A percentile compares a stretch with the other conserved stretches of the same genome.
Evolutionary conservation across 2,329 filamentous ascomycete species (phyloP).

Genomic region (Massarina eburnea): DNA sequence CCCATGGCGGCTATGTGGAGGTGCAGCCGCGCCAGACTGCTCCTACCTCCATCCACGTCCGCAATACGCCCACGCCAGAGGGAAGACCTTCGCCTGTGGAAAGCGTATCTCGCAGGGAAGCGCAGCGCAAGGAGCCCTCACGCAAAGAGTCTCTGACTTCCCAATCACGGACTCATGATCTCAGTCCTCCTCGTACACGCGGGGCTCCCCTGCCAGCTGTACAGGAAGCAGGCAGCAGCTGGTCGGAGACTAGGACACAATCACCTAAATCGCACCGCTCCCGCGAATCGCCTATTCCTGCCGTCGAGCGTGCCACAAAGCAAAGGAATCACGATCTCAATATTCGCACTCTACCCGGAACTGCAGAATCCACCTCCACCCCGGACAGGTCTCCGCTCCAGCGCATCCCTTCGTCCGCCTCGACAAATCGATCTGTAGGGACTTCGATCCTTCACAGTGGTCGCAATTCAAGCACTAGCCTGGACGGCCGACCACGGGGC

Average conservation of each 20-base stretch:
- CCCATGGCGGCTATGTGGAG: slow-evolving; percentile 31
- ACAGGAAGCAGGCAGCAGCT: slow-evolving; percentile 28
- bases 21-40: slow-evolving; percentile 27
- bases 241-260: slow-evolving; percentile 9
- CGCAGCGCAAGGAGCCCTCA: slow-evolving; percentile 7
- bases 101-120: slow-evolving; percentile 22
- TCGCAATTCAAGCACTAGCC: slow-evolving; percentile 37
- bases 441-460: slow-evolving; percentile 35
- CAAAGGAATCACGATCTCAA: slow-evolving; percentile 26
- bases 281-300: slow-evolving; percentile 21
- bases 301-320: slow-evolving; percentile 22
- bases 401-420: slow-evolving; percentile 38
- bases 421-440: slow-evolving; percentile 28
- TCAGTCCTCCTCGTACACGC: slow-evolving; percentile 20
- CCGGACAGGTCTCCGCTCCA: slow-evolving; percentile 32
- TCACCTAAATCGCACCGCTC: slow-evolving; percentile 11
- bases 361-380: slow-evolving; percentile 22
- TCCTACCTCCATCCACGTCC: slow-evolving; percentile 20
- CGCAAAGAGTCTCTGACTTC: slow-evolving; percentile 22
- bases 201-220: slow-evolving; percentile 30
- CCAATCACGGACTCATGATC: slow-evolving; percentile 22
- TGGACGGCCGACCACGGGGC: slow-evolving; percentile 26
- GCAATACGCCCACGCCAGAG: slow-evolving; percentile 33
- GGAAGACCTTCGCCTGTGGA: slow-evolving; percentile 19
- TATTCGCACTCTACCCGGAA: slow-evolving; percentile 18